Evolutionary conservation across 192 early-diverging fungal genomes (phyloP).

Genomic region (Coemansia sp.): DNA sequence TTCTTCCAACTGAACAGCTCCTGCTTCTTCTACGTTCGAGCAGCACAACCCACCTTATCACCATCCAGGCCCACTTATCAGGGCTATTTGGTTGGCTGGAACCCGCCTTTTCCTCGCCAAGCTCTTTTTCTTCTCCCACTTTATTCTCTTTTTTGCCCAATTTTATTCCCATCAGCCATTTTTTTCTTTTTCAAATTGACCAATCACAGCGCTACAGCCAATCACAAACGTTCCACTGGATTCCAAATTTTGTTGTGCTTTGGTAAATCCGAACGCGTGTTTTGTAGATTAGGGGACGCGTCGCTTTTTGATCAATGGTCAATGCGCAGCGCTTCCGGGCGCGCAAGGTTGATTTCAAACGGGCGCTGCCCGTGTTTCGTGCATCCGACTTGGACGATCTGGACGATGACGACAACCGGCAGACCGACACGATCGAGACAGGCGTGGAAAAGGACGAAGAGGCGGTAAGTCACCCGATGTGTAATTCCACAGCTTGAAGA

Average conservation of each 20-base stretch:
- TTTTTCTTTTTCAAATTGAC: conserved; percentile 2
- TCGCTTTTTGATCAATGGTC: conserved; percentile 24
- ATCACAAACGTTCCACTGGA: conserved; percentile 7
- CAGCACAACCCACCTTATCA: too few relatives aligned
- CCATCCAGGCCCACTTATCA: too few relatives aligned
- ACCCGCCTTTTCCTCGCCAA: too few relatives aligned
- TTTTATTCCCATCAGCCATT: conserved; percentile 2
- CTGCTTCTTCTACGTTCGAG: too few relatives aligned
- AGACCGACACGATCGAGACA: conserved; percentile 62
- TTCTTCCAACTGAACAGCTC: too few relatives aligned
- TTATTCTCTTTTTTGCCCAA: background rate
- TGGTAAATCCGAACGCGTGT: too few relatives aligned
- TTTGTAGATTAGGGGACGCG: too few relatives aligned
- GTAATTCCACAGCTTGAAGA: too few relatives aligned
- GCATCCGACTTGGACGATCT: conserved; percentile 81
- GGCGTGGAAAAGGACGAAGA: conserved; percentile 99
- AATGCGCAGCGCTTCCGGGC: conserved; percentile 65
- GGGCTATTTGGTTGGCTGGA: too few relatives aligned
- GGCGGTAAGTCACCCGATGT: conserved; percentile 31
- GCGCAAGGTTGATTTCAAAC: conserved; percentile 87
- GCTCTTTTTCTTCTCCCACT: background rate
- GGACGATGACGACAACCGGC: conserved; percentile 68
- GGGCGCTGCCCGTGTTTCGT: conserved; percentile 75
- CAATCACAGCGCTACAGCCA: conserved; percentile 19
- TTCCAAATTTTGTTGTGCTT: conserved; percentile 2